Base-by-base conservation (phyloP, 345 rosid genomes). In the Eutrema heterophyllum region DNA sequence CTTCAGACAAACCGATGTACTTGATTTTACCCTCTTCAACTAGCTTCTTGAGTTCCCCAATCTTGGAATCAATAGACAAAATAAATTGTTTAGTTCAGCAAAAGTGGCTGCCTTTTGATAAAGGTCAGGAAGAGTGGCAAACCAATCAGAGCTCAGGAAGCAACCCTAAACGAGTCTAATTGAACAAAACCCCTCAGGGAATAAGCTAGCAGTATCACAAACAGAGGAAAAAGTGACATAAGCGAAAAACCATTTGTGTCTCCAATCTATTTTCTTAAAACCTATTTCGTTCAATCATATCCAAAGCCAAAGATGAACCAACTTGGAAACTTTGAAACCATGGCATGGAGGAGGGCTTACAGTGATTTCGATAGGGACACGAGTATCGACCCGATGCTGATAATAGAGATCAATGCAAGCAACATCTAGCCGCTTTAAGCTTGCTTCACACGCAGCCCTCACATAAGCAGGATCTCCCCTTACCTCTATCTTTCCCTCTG, bases 1-100 rank as follows among this genome's bases (percentile, higher is more conserved):
- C 95, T 79, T 91, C 90, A 0, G 92, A 87, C 15, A 91, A 72
- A 46, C 89, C 95, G 0, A 86, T 64, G 35, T 87, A 88, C 81
- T 86, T 91, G 71, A 91, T 79, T 73, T 91, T 88, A 45, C 97
- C 92, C 49, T 86, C 90, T 58, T 83, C 87, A 13, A 91, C 88
- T 15, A 91, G 84, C 67, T 88, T 91, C 86, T 86, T 88, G 9
- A 91, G 76, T 64, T 87, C 89, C n/a, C 91, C 87, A 43, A 80
- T 71, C 83, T 79, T 54, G 21, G 35, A 16, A 14, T 51, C 10
- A 16, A 67, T 1, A 50, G 2, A 62, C 30, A 11, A 60, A 6
- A 40, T 1, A 40, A 0, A 68, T 11, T 1, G 9, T 14, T 8
- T 4, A 35, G 4, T 10, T 38, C n/a, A 57, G 15, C 16, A 33